A percentile compares a stretch with the other conserved stretches of the same genome.
These are phyloP conservation scores for Penicillium odoratum DNA, from an alignment of 495 filamentous ascomycete genomes.

Conservation along the genomic window DNA sequence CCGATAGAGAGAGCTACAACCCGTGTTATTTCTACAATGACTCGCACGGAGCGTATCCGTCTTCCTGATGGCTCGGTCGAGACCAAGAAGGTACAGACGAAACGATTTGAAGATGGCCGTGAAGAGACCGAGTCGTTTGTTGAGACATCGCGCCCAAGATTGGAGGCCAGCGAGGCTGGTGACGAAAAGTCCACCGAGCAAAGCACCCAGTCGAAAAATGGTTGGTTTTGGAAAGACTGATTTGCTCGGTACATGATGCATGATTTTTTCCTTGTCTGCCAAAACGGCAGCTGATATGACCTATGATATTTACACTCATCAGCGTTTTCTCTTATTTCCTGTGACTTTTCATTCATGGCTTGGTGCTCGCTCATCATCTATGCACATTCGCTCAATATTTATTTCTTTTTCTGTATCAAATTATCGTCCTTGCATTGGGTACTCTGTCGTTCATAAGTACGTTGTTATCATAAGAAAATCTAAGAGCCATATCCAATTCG, in stretches of 20 bases:
- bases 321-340: slow-evolving; percentile 16
- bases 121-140: slow-evolving; percentile 56
- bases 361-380: neutral
- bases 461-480: neutral
- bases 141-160: slow-evolving; percentile 30
- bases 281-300: slow-evolving; percentile 9
- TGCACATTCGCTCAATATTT: slow-evolving; percentile 4
- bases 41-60: slow-evolving; percentile 53
- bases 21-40: slow-evolving; percentile 57
- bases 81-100: slow-evolving; percentile 60
- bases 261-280: neutral
- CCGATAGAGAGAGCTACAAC: slow-evolving; percentile 10
- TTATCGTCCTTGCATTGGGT: neutral
- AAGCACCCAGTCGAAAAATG: slow-evolving; percentile 24
- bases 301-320: slow-evolving; percentile 9
- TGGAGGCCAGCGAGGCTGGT: slow-evolving; percentile 8
- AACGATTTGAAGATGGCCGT: slow-evolving; percentile 62
- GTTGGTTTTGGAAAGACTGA: slow-evolving; percentile 48
- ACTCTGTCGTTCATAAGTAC: neutral
- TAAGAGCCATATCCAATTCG: neutral
- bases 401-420: slow-evolving; percentile 8
- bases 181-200: slow-evolving; percentile 8
- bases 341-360: neutral
- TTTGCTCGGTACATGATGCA: slow-evolving; percentile 6
- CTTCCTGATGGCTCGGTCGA: slow-evolving; percentile 61